A percentile compares a stretch with the other conserved stretches of the same genome.
These are phyloP conservation scores for Brassica carinata DNA, from an alignment of 345 rosid species.

Conservation along the genomic window DNA sequence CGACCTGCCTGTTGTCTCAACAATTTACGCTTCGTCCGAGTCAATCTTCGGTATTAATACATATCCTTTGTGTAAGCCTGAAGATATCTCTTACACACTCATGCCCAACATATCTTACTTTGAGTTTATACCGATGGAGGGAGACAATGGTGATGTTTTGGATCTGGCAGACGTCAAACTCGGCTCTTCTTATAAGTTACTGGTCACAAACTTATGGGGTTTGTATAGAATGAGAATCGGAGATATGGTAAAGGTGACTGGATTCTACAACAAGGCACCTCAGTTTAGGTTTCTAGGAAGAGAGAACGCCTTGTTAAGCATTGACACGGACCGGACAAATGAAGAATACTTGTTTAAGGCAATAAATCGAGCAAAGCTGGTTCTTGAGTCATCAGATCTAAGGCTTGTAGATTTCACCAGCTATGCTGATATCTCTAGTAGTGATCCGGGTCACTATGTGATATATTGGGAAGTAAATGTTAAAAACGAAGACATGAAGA, in stretches of 20 bases:
- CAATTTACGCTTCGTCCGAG: background rate
- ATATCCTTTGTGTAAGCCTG: background rate
- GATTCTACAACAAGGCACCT: background rate
- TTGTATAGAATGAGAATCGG: slow-evolving; percentile 2
- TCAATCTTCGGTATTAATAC: background rate
- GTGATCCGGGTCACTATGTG: background rate
- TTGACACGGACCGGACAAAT: background rate
- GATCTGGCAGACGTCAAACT: background rate
- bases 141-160: background rate
- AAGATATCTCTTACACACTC: background rate
- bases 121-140: background rate
- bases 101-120: background rate
- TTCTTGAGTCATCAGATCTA: background rate
- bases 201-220: background rate
- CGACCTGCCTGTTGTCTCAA: background rate
- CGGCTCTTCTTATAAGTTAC: background rate
- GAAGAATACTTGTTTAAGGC: background rate
- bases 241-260: background rate
- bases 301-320: background rate
- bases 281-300: background rate
- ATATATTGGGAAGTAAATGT: background rate
- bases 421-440: background rate
- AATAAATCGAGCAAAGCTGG: background rate
- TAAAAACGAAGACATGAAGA: background rate
- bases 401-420: background rate